Evolutionary conservation across 805 yeast species (phyloP).

Genomic region (Teunomyces funiuensis): DNA sequence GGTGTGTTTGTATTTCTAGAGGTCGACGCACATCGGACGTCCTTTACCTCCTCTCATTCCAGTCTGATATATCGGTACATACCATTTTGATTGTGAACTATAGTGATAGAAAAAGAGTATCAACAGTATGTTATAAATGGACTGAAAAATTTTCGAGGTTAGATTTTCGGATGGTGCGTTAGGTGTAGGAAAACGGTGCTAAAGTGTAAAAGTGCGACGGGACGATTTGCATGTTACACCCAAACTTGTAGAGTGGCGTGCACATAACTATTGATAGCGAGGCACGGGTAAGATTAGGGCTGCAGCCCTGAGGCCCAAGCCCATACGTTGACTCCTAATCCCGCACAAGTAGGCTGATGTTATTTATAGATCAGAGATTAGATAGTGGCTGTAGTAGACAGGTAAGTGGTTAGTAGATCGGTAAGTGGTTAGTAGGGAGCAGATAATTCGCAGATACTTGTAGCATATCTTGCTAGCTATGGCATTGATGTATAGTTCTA

Average conservation of each 20-base stretch:
- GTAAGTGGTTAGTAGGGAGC: too few relatives aligned
- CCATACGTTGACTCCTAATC: not conserved
- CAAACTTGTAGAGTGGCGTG: not conserved
- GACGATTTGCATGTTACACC: not conserved
- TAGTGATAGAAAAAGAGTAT: slow-evolving; percentile 9
- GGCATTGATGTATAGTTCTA: not conserved
- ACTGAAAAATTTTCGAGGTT: slow-evolving; percentile 5
- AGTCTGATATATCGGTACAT: slow-evolving; percentile 7
- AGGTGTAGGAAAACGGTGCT: slow-evolving; percentile 3
- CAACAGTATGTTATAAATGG: slow-evolving; percentile 3
- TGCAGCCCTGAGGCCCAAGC: slow-evolving; percentile 4
- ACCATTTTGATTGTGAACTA: slow-evolving; percentile 13
- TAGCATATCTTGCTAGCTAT: too few relatives aligned
- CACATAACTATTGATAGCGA: not conserved
- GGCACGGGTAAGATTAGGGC: slow-evolving; percentile 2
- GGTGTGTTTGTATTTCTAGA: not conserved
- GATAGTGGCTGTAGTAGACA: too few relatives aligned
- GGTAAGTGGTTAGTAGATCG: not conserved
- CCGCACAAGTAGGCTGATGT: not conserved
- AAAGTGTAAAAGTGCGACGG: slow-evolving; percentile 1
- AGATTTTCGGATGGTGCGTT: slow-evolving; percentile 5
- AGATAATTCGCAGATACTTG: too few relatives aligned
- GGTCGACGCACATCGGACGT: not conserved
- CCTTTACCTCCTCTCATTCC: not conserved
- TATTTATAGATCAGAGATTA: slow-evolving; percentile 4